These are phyloP conservation scores for Pseudogymnoascus destructans DNA, from an alignment of 2,329 filamentous ascomycete genomes.

Conservation along the genomic window DNA sequence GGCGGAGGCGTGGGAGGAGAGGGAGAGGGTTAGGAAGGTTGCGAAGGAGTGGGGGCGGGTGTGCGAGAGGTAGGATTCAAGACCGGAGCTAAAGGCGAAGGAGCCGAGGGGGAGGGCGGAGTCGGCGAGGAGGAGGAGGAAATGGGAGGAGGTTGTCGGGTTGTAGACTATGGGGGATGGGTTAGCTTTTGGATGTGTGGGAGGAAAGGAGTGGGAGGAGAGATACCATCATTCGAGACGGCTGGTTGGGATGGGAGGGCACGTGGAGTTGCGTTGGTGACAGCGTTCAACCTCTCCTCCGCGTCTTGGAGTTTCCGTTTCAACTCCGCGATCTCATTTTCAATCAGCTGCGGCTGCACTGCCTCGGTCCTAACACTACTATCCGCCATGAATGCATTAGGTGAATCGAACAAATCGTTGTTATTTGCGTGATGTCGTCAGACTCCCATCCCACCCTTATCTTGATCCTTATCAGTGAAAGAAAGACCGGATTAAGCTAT, in stretches of 20 bases:
- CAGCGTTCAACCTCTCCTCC: conserved; percentile 32
- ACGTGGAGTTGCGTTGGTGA: conserved; percentile 14
- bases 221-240: conserved; percentile 16
- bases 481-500: not conserved
- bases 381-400: conserved; percentile 2
- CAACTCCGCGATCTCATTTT: conserved; percentile 44
- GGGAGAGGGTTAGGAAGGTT: conserved; percentile 55
- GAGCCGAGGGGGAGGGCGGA: conserved; percentile 71
- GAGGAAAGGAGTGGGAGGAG: not conserved
- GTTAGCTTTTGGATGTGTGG: not conserved
- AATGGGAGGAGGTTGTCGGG: conserved; percentile 35
- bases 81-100: conserved; percentile 74
- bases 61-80: conserved; percentile 73
- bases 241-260: conserved; percentile 16
- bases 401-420: not conserved
- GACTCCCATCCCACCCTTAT: not conserved
- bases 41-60: conserved; percentile 41
- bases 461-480: not conserved
- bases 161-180: conserved; percentile 15
- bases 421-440: not conserved
- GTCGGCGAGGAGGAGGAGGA: conserved; percentile 65
- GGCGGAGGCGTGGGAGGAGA: conserved; percentile 58
- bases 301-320: conserved; percentile 34
- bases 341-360: conserved; percentile 11
- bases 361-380: not conserved